Conservation (phyloP, 352 stramenopile species). For the Globisporangium iwayamae region DNA sequence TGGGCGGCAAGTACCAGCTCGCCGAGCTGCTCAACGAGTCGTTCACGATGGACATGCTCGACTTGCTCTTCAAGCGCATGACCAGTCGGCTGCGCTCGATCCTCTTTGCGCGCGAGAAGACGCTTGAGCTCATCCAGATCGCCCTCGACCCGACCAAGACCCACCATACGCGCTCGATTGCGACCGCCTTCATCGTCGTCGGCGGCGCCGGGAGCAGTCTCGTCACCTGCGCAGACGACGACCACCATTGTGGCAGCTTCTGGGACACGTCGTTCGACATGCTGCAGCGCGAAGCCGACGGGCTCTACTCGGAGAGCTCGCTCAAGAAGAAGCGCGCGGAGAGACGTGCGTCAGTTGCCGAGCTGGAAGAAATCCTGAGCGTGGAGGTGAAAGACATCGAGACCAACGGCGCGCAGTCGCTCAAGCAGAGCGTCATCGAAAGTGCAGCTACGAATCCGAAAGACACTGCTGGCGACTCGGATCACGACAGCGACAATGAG, state of each 20-base stretch:
- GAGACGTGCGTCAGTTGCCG: constrained; percentile 44
- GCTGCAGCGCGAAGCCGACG: constrained; percentile 57
- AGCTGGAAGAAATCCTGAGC: constrained; percentile 76
- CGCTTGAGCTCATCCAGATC: constrained; percentile 66
- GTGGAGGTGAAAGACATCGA: constrained; percentile 74
- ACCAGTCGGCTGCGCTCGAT: constrained; percentile 69
- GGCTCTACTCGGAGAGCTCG: constrained; percentile 34
- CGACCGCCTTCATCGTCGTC: constrained; percentile 76
- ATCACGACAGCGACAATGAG: constrained; percentile 22
- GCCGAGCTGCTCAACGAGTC: constrained; percentile 73
- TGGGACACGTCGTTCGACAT: constrained; percentile 71
- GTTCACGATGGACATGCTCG: constrained; percentile 82
- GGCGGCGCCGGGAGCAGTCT: constrained; percentile 57
- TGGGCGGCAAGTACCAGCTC: constrained; percentile 57
- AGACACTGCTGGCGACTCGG: constrained; percentile 23
- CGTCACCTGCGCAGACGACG: constrained; percentile 37
- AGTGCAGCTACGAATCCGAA: constrained; percentile 24
- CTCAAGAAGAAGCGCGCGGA: constrained; percentile 35
- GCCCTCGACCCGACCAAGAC: constrained; percentile 48
- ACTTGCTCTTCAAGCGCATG: constrained; percentile 86
- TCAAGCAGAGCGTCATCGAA: constrained; percentile 65
- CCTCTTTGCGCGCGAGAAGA: constrained; percentile 67
- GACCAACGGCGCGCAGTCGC: constrained; percentile 57
- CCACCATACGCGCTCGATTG: constrained; percentile 66
- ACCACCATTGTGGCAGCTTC: constrained; percentile 57